These are phyloP conservation scores for Komagataella phaffii DNA, from an alignment of 805 yeast species.

Conservation along the genomic window DNA sequence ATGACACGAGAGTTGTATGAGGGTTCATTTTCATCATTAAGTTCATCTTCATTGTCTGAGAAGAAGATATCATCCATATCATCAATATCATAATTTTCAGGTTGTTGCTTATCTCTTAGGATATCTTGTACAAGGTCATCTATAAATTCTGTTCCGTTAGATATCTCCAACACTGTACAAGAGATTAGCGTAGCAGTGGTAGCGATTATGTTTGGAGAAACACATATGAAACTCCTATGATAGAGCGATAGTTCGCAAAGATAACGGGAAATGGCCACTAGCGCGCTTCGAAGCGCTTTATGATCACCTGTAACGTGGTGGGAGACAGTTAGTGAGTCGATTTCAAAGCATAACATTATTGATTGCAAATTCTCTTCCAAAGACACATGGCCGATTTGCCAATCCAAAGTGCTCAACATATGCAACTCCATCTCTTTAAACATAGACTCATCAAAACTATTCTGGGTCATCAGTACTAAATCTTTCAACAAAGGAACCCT, in stretches of 20 bases:
- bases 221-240: constrained; percentile 28
- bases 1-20: constrained; percentile 12
- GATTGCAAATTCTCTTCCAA: constrained; percentile 37
- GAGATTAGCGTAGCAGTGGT: constrained; percentile 39
- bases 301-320: constrained; percentile 14
- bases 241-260: constrained; percentile 41
- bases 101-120: background rate
- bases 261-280: constrained; percentile 39
- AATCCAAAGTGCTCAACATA: constrained; percentile 23
- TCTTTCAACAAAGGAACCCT: constrained; percentile 45
- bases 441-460: constrained; percentile 36
- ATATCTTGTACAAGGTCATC: constrained; percentile 8
- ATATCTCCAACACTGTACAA: constrained; percentile 36
- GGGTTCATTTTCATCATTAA: constrained; percentile 25
- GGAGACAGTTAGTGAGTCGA: constrained; percentile 18
- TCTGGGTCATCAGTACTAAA: constrained; percentile 40
- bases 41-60: constrained; percentile 7
- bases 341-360: constrained; percentile 9
- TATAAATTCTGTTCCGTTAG: constrained; percentile 25
- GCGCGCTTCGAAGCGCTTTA: constrained; percentile 31
- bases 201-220: constrained; percentile 31
- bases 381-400: constrained; percentile 30
- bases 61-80: constrained; percentile 6
- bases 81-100: constrained; percentile 5
- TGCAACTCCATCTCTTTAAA: constrained; percentile 34